A percentile compares a stretch with the other conserved stretches of the same genome.
Conservation (phyloP, 768 basidiomycete genomes). For the Mycena vulgaris region DNA sequence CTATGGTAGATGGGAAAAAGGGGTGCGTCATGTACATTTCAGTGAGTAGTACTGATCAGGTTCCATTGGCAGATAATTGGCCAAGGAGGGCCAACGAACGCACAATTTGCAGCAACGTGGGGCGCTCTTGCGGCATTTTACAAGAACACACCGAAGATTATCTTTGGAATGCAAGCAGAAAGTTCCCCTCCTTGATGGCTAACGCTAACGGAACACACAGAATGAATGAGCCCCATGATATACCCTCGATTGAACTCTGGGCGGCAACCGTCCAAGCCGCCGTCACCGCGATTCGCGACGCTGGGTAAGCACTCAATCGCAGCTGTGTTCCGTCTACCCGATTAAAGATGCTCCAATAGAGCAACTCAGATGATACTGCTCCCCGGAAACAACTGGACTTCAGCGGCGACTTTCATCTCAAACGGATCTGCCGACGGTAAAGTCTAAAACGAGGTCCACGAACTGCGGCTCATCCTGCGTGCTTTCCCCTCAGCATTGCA, state of each 20-base stretch:
- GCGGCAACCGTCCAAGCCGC: slow-evolving; percentile 69
- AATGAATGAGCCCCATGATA: slow-evolving; percentile 78
- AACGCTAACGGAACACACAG: slow-evolving; percentile 41
- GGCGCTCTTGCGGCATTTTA: slow-evolving; percentile 66
- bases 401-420: slow-evolving; percentile 65
- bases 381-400: slow-evolving; percentile 72
- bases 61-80: slow-evolving; percentile 64
- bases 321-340: too few relatives aligned
- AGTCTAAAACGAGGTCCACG: too few relatives aligned
- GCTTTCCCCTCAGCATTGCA: slow-evolving; percentile 51
- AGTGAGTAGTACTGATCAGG: background rate
- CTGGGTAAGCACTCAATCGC: slow-evolving; percentile 52
- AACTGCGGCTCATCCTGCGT: background rate
- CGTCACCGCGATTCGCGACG: slow-evolving; percentile 73
- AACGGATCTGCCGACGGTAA: slow-evolving; percentile 61
- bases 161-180: slow-evolving; percentile 64
- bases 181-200: background rate
- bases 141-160: slow-evolving; percentile 54
- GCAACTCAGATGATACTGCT: slow-evolving; percentile 70
- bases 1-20: slow-evolving; percentile 70
- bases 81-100: slow-evolving; percentile 73
- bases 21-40: slow-evolving; percentile 42
- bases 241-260: slow-evolving; percentile 63
- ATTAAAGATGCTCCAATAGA: slow-evolving; percentile 53
- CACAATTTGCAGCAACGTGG: slow-evolving; percentile 70